phyloP scores from a whole-genome alignment of 1,284 basidiomycete genomes.

The Lignosus rhinocerotis region DNA sequence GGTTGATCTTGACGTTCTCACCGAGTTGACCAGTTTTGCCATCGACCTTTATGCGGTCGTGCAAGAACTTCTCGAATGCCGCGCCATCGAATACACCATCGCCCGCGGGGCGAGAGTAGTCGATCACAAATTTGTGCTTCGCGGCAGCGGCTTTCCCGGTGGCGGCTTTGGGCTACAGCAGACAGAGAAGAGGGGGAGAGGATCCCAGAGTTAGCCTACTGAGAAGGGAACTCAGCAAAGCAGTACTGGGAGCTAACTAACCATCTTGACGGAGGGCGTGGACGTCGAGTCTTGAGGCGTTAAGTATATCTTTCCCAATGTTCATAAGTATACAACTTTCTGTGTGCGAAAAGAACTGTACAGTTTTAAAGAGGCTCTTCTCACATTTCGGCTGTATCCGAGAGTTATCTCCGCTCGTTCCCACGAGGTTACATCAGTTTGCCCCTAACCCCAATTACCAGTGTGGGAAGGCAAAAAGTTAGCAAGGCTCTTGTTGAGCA shows the following conservation, averaged over 20 bases:
- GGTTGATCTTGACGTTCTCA: constrained; percentile 79
- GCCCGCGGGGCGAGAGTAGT: constrained; percentile 90
- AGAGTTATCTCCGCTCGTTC: background rate
- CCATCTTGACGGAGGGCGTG: constrained; percentile 51
- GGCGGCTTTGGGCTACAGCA: constrained; percentile 64
- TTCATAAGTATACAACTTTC: constrained; percentile 6
- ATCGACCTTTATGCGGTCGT: constrained; percentile 91
- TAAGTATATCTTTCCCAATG: constrained; percentile 9
- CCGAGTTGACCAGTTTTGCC: constrained; percentile 84
- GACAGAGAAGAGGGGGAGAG: constrained; percentile 32
- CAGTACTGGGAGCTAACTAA: constrained; percentile 69
- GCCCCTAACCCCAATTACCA: constrained; percentile 11
- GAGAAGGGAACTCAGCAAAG: constrained; percentile 92
- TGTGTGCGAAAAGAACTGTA: constrained; percentile 27
- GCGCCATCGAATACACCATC: constrained; percentile 92
- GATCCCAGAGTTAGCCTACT: constrained; percentile 76
- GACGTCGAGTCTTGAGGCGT: constrained; percentile 31
- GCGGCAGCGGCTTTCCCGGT: constrained; percentile 65
- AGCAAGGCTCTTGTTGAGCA: background rate
- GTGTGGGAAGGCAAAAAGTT: constrained; percentile 22
- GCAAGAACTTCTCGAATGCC: constrained; percentile 91
- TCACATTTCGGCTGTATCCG: constrained; percentile 7
- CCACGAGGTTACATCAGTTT: background rate
- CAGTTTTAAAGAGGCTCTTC: constrained; percentile 26
- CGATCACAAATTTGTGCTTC: constrained; percentile 92